phyloP scores from a whole-genome alignment of 169 alveolate species.

The Eimeria maxima region DNA sequence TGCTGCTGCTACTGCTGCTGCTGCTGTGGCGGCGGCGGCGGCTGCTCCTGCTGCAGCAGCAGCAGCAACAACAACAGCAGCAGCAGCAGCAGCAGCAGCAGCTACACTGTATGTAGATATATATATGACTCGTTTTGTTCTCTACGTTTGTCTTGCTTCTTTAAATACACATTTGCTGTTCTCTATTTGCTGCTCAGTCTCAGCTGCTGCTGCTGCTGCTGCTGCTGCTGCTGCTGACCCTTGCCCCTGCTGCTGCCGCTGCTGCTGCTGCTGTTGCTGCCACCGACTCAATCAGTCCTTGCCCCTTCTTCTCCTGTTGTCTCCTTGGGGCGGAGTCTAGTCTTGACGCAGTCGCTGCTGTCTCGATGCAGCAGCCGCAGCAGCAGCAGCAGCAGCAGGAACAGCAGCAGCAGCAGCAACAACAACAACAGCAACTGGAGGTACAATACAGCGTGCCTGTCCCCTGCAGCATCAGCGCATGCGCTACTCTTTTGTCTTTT shows the following conservation, averaged over 20 bases:
- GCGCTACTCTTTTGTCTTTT: not conserved
- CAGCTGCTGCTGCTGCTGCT: slow-evolving; percentile 10
- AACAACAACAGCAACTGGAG: too few relatives aligned
- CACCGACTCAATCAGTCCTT: not conserved
- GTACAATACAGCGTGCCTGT: not conserved
- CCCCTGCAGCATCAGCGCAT: not conserved
- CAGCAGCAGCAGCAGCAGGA: not conserved
- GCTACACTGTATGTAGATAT: too few relatives aligned
- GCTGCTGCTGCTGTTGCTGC: slow-evolving; percentile 26
- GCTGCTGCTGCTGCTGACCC: too few relatives aligned
- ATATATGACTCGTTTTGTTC: too few relatives aligned
- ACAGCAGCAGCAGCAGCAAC: not conserved
- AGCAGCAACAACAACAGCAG: too few relatives aligned
- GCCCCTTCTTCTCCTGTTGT: not conserved
- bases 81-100: too few relatives aligned
- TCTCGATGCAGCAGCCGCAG: not conserved
- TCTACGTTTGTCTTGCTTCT: too few relatives aligned
- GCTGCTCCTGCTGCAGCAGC: not conserved
- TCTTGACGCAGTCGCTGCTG: not conserved
- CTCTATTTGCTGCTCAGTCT: not conserved
- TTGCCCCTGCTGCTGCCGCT: too few relatives aligned
- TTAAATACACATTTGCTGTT: too few relatives aligned
- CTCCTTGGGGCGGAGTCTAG: not conserved
- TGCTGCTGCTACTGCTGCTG: not conserved
- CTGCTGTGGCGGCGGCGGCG: not conserved